Percentiles rank a stretch among this genome's conserved stretches.
Evolutionary conservation across 495 filamentous ascomycete species (phyloP).

Genomic region (Ramalina intermedia): DNA sequence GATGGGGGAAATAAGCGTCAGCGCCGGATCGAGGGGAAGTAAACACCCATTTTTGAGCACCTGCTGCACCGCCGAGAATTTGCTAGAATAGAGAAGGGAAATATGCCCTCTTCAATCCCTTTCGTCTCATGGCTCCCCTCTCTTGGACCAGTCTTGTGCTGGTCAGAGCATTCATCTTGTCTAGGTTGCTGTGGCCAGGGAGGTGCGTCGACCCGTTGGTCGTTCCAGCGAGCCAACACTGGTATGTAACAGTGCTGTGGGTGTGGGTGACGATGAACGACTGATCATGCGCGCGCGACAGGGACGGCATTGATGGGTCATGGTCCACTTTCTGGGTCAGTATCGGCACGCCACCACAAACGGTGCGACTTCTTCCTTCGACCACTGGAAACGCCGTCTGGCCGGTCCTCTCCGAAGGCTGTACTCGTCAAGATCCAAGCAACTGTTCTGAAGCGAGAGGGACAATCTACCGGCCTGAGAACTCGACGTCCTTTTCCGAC

Average conservation of each 20-base stretch:
- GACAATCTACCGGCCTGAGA: conserved; percentile 15
- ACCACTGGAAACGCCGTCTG: conserved; percentile 19
- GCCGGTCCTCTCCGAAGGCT: conserved; percentile 25
- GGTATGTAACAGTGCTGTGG: background rate
- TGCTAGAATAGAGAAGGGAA: background rate
- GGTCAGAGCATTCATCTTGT: background rate
- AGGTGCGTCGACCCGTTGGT: background rate
- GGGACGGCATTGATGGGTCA: conserved; percentile 28
- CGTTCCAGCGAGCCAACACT: background rate
- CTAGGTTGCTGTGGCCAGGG: background rate
- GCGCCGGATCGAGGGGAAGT: background rate
- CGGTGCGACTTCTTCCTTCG: conserved; percentile 19
- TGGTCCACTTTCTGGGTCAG: conserved; percentile 25
- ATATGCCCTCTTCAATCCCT: background rate
- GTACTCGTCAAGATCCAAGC: conserved; percentile 14
- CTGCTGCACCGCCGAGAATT: background rate
- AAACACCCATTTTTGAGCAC: background rate
- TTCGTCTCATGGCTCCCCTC: background rate
- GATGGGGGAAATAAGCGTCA: background rate
- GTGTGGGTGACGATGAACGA: background rate
- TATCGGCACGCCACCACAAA: conserved; percentile 24
- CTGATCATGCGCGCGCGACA: background rate
- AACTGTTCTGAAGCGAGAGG: conserved; percentile 22
- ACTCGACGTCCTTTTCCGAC: conserved; percentile 16
- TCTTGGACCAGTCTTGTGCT: too few species aligned